Evolutionary conservation across 1,284 basidiomycete species (phyloP).

Genomic region (Coriolopsis trogii): DNA sequence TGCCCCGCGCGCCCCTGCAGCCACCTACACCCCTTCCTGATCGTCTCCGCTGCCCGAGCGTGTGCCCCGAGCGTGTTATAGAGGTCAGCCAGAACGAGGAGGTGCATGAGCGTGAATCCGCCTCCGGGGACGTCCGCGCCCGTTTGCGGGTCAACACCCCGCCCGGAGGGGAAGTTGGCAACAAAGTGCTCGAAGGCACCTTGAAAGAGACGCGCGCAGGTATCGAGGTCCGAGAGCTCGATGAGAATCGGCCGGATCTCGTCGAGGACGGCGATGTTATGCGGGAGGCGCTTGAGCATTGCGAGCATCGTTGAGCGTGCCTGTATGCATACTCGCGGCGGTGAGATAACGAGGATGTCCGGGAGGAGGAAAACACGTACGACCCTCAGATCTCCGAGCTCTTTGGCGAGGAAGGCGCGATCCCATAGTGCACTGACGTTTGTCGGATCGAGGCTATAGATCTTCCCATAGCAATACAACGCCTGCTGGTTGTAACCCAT

Average conservation of each 20-base stretch:
- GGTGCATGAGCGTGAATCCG: constrained; percentile 63
- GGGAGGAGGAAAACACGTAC: constrained; percentile 40
- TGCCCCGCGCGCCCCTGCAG: constrained; percentile 80
- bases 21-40: constrained; percentile 86
- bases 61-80: constrained; percentile 75
- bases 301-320: constrained; percentile 78
- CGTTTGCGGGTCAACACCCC: constrained; percentile 30
- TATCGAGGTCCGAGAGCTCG: constrained; percentile 64
- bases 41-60: constrained; percentile 69
- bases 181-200: constrained; percentile 58
- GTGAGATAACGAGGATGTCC: not conserved
- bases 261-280: constrained; percentile 80
- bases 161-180: constrained; percentile 38
- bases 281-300: constrained; percentile 77
- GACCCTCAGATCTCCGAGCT: constrained; percentile 71
- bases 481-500: constrained; percentile 82
- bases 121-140: constrained; percentile 41
- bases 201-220: constrained; percentile 69
- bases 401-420: constrained; percentile 80
- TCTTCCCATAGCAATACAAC: constrained; percentile 90
- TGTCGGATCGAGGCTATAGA: constrained; percentile 76
- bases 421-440: constrained; percentile 93
- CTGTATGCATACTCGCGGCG: too few species aligned
- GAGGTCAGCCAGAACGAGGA: constrained; percentile 84
- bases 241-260: constrained; percentile 83